Evolutionary conservation across 192 early-diverging fungal genomes (phyloP), one percentile per base, ranked within the genome.

Genomic region (Umbelopsis sp.): DNA sequence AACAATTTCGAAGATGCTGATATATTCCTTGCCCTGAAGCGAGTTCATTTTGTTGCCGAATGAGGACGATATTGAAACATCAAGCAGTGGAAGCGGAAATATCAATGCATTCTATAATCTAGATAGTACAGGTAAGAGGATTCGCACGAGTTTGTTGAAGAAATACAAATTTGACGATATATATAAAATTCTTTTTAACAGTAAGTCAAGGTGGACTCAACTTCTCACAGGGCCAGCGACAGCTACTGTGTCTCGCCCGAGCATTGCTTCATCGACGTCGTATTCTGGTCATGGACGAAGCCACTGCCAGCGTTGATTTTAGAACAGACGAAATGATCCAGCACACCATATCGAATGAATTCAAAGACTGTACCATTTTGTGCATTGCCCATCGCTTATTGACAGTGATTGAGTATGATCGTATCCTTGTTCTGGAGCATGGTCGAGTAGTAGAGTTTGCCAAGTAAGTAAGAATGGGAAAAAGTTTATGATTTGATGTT

Each of bases 161-260:
- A 53, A 26, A 8, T 14, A 12, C 11, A 53, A 51, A 21, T 51
- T 22, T 1, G 22, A n/a, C 26, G 21, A 12, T 24, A 53, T 25
- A 0, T 9, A 22, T 25, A 8, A 22, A 8, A 45, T 21, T 29
- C n/a, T 29, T 31, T 51, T 11, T 68, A 17, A 20, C 85, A 65
- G 92, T 99, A 22, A 87, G 80, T 53, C 96, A 98, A 81, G 92
- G 94, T 69, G 94, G 93, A 11, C 76, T 84, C 47, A 94, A 93
- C 74, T 88, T 95, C 52, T 91, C 89, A 9, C 82, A 93, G 45
- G 94, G 94, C 2, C 93, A 95, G 72, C 83, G 93, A 12, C 93
- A 94, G 71, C 76, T 95, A 31, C 74, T 95, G 8, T 90, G 90
- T 62, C 82, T 95, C 49, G 94, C 94, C 0, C 86, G 94, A 50